Evolutionary conservation across 2,329 filamentous ascomycete genomes (phyloP).

Genomic region (Exophiala bonariae): DNA sequence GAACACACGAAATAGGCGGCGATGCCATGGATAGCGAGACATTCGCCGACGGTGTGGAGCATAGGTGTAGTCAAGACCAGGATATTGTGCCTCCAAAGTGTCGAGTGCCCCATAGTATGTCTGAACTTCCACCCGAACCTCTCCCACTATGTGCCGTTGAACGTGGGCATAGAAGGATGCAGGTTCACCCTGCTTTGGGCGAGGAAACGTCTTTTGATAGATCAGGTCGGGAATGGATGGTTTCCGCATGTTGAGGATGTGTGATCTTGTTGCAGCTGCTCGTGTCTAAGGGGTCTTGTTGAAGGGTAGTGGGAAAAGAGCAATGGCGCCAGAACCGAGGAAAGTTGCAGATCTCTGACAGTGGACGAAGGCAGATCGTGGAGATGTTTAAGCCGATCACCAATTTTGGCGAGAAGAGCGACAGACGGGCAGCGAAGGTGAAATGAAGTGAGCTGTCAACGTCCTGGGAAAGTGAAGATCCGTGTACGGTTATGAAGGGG

Average conservation of each 20-base stretch:
- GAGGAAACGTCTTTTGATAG: constrained; percentile 59
- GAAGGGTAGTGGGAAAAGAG: too few species aligned
- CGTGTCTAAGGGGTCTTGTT: too few species aligned
- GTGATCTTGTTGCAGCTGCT: too few species aligned
- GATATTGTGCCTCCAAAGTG: constrained; percentile 66
- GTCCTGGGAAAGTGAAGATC: too few species aligned
- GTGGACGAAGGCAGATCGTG: too few species aligned
- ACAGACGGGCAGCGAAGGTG: too few species aligned
- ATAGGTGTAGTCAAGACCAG: constrained; percentile 64
- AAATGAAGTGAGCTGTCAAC: too few species aligned
- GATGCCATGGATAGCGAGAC: constrained; percentile 62
- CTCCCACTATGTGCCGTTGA: constrained; percentile 61
- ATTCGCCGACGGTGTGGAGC: constrained; percentile 63
- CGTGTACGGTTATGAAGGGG: too few species aligned
- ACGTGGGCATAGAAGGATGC: constrained; percentile 60
- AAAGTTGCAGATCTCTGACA: too few species aligned
- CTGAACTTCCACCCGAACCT: constrained; percentile 64
- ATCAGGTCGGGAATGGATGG: constrained; percentile 59
- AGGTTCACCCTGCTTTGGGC: constrained; percentile 57
- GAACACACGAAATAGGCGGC: constrained; percentile 60
- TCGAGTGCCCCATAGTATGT: constrained; percentile 65
- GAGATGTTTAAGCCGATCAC: too few species aligned
- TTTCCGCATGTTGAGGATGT: constrained; percentile 54
- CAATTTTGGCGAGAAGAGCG: too few species aligned
- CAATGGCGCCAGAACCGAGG: too few species aligned